These are phyloP conservation scores for Tolypocladium sp. DNA, from an alignment of 2,329 filamentous ascomycete genomes.

Conservation along the genomic window DNA sequence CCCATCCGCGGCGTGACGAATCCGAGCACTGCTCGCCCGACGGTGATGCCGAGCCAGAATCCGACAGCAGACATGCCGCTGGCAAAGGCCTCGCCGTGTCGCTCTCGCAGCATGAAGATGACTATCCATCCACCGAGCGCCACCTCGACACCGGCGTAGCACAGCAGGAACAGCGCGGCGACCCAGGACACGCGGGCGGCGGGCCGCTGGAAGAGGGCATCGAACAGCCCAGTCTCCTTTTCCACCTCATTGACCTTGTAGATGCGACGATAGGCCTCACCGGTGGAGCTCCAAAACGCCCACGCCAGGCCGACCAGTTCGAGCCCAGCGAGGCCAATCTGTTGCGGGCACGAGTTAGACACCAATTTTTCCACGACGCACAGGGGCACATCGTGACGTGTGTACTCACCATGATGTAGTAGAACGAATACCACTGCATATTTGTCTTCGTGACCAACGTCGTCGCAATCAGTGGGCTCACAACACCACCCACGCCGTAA, in stretches of 20 bases:
- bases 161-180: constrained; percentile 63
- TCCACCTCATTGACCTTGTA: constrained; percentile 16
- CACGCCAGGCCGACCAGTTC: constrained; percentile 42
- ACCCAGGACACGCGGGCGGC: constrained; percentile 54
- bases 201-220: constrained; percentile 33
- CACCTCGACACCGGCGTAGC: constrained; percentile 73
- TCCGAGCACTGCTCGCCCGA: constrained; percentile 65
- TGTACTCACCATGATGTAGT: constrained; percentile 55
- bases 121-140: constrained; percentile 71
- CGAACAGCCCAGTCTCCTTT: constrained; percentile 28
- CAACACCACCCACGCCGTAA: constrained; percentile 63
- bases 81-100: constrained; percentile 58
- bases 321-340: constrained; percentile 49
- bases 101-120: constrained; percentile 75
- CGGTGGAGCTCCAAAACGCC: constrained; percentile 58
- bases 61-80: constrained; percentile 69
- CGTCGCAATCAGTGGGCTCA: constrained; percentile 63
- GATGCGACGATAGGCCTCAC: constrained; percentile 33
- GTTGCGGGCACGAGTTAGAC: constrained; percentile 15
- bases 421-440: constrained; percentile 63
- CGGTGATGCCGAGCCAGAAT: constrained; percentile 76
- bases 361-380: constrained; percentile 52
- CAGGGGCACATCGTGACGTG: constrained; percentile 47
- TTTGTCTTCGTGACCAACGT: constrained; percentile 56
- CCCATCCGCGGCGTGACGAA: constrained; percentile 68